Evolutionary conservation across 2,329 filamentous ascomycete genomes (phyloP).

Genomic region (Botrytis pseudocinerea): DNA sequence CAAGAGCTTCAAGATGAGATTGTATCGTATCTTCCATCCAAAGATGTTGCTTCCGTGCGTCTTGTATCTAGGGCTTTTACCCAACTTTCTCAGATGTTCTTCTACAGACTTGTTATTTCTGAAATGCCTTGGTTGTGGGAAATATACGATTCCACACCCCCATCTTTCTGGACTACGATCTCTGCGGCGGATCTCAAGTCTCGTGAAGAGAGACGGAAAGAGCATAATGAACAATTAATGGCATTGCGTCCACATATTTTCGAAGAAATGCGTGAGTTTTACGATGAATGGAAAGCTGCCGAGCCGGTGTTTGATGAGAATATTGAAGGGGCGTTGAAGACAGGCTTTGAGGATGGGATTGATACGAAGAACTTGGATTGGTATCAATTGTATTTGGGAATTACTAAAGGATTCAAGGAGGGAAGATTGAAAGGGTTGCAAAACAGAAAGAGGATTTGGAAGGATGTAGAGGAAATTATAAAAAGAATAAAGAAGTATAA

Average conservation of each 20-base stretch:
- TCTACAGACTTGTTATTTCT: constrained; percentile 28
- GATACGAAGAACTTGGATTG: constrained; percentile 31
- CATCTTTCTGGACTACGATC: constrained; percentile 18
- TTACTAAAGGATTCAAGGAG: constrained; percentile 28
- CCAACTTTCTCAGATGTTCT: constrained; percentile 33
- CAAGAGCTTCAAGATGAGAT: constrained; percentile 31
- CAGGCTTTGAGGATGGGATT: neutral
- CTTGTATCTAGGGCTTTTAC: constrained; percentile 32
- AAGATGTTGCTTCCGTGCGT: constrained; percentile 34
- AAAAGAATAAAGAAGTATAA: constrained; percentile 7
- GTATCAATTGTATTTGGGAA: constrained; percentile 32
- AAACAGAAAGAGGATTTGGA: constrained; percentile 37
- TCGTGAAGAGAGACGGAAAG: neutral
- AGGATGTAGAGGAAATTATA: constrained; percentile 31
- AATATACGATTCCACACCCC: constrained; percentile 4
- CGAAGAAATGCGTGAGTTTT: constrained; percentile 4
- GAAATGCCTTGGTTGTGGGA: constrained; percentile 40
- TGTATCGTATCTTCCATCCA: constrained; percentile 28
- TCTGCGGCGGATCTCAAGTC: neutral
- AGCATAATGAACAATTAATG: neutral
- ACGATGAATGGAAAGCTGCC: constrained; percentile 10
- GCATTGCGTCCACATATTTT: neutral
- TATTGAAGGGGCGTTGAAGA: neutral
- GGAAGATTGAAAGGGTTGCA: constrained; percentile 33
- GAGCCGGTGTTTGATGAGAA: constrained; percentile 7